Conservation (phyloP, 768 basidiomycete species). For the Tulasnella sp. region DNA sequence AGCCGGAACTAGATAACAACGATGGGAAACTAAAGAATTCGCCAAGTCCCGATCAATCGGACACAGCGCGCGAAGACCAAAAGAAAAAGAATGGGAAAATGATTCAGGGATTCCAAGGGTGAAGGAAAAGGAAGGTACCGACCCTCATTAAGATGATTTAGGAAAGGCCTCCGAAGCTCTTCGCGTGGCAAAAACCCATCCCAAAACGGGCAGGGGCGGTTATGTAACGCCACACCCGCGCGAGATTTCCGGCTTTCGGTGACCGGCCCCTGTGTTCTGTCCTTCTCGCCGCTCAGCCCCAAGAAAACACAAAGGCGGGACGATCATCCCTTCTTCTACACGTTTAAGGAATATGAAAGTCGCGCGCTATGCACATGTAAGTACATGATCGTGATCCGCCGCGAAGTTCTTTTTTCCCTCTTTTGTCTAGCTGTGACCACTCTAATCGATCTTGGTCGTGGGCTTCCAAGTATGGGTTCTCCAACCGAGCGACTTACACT, state of each 20-base stretch:
- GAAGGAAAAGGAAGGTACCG: background rate
- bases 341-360: background rate
- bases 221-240: background rate
- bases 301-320: background rate
- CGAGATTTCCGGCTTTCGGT: background rate
- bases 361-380: background rate
- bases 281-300: background rate
- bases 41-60: background rate
- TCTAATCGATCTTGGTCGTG: background rate
- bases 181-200: background rate
- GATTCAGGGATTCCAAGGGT: background rate
- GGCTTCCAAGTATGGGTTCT: background rate
- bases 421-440: background rate
- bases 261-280: background rate
- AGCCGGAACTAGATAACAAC: background rate
- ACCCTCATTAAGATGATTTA: background rate
- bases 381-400: background rate
- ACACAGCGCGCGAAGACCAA: background rate
- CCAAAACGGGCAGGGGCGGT: background rate
- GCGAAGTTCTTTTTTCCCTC: background rate
- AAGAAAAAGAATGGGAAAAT: background rate
- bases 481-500: background rate
- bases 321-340: background rate
- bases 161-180: background rate
- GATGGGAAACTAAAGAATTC: background rate